Evolutionary conservation across 2,329 filamentous ascomycete species (phyloP).

Genomic region (Didymella lethalis): DNA sequence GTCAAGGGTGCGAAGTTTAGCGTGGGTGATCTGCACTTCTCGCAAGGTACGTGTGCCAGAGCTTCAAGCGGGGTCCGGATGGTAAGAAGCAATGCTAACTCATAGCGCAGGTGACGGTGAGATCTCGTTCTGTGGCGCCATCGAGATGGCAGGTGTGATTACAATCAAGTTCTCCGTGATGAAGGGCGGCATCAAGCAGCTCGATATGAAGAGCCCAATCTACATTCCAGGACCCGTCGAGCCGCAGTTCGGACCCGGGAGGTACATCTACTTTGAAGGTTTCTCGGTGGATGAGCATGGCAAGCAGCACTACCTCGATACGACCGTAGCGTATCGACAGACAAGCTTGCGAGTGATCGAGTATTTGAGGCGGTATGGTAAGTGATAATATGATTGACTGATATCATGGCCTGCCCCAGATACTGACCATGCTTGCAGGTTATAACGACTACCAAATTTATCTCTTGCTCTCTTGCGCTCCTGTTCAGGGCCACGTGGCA

Average conservation of each 20-base stretch:
- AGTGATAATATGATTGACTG: constrained; percentile 15
- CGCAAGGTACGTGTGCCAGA: constrained; percentile 67
- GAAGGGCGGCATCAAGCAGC: constrained; percentile 76
- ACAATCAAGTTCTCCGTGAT: constrained; percentile 90
- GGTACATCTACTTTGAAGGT: constrained; percentile 86
- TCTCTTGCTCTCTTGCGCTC: constrained; percentile 82
- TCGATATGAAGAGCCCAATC: constrained; percentile 82
- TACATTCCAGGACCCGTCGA: constrained; percentile 88
- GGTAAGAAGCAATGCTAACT: not conserved
- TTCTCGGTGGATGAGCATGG: constrained; percentile 89
- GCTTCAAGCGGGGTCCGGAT: too few species aligned
- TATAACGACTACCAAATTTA: constrained; percentile 82
- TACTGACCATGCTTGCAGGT: constrained; percentile 35
- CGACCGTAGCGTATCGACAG: constrained; percentile 85
- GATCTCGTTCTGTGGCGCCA: constrained; percentile 78
- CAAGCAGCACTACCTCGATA: constrained; percentile 88
- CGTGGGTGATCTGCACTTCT: constrained; percentile 88
- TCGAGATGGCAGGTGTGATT: constrained; percentile 92
- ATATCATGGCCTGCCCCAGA: not conserved
- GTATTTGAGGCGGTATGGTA: constrained; percentile 77
- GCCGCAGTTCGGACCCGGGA: constrained; percentile 82
- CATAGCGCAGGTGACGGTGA: constrained; percentile 48
- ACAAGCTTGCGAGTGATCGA: constrained; percentile 80
- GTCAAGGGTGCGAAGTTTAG: constrained; percentile 87
- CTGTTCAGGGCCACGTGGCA: constrained; percentile 85